Base-by-base conservation (phyloP, 768 basidiomycete species). In the Russula sp. region DNA sequence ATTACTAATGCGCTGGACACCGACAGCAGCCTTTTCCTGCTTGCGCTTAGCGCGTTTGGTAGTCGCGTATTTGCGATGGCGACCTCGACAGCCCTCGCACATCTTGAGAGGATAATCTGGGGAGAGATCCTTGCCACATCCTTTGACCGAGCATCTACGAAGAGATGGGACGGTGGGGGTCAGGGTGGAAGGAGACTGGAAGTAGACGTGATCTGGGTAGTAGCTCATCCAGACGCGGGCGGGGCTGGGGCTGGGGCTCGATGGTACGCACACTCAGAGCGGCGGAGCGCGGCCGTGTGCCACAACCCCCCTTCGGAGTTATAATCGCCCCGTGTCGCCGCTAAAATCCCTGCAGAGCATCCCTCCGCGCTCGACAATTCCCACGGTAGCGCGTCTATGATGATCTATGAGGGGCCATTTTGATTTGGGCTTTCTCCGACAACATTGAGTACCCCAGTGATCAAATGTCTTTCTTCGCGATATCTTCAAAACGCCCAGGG, bases 31-130 rank as follows among this genome's bases (percentile, higher is more conserved):
- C 68, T 82, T 83, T 69, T 84, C 81, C 64, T 74, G 65, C 68
- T 82, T 83, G 60, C 80, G 71, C 58, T 77, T 75, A 5, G 77
- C 76, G 16, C 81, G 72, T 67, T 82, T 82, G 5, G 81, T 80
- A 39, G 69, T 77, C 10, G 79, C 81, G 52, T 84, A 83, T 6
- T 76, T 69, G 32, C 81, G 76, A 67, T 83, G 81, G 18, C 78
- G 75, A 41, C 75, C 74, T 25, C 82, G 74, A 71, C 81, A 83
- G 0, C 64, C 65, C 22, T 80, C 77, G 74, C 81, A 84, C 82
- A 83, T 83, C 70, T 78, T 82, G 68, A 73, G 76, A 4, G 65
- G 48, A 20, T 72, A 71, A 7, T 69, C 69, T 7, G 58, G 52
- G n/a, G 70, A 65, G 25, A 80, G 62, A 5, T 66, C 51, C 22